These are phyloP conservation scores for Thalassiosira ordinaria DNA, from an alignment of 352 stramenopile species.

Conservation along the genomic window DNA sequence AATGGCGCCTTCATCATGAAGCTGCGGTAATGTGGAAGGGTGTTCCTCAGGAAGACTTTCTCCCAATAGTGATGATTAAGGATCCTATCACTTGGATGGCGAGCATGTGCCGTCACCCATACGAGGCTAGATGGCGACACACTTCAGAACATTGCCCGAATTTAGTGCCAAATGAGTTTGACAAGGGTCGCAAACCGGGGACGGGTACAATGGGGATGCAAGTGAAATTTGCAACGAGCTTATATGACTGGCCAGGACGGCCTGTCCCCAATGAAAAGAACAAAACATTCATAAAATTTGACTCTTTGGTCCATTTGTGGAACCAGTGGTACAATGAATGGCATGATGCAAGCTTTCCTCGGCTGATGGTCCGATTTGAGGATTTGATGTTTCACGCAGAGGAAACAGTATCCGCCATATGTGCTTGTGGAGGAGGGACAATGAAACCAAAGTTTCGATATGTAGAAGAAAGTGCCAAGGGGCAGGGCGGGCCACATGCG, in stretches of 20 bases:
- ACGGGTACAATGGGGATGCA: constrained; percentile 20
- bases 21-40: constrained; percentile 17
- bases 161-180: constrained; percentile 66
- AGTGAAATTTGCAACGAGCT: constrained; percentile 53
- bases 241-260: too few relatives aligned
- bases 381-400: constrained; percentile 78
- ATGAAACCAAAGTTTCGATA: constrained; percentile 59
- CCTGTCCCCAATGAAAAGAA: constrained; percentile 45
- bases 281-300: constrained; percentile 56
- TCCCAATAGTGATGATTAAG: constrained; percentile 85
- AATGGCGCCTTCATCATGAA: constrained; percentile 37
- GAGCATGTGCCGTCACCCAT: constrained; percentile 80
- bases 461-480: constrained; percentile 67
- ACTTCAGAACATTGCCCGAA: constrained; percentile 71
- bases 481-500: constrained; percentile 46
- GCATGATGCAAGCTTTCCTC: constrained; percentile 62
- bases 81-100: constrained; percentile 86
- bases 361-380: constrained; percentile 79
- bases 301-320: constrained; percentile 66
- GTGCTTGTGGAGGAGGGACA: constrained; percentile 68
- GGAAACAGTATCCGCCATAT: constrained; percentile 53
- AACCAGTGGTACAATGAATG: constrained; percentile 79
- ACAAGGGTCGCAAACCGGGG: constrained; percentile 31
- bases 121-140: constrained; percentile 66
- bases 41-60: constrained; percentile 53